Evolutionary conservation across 164 flowering plant genomes (phyloP), one percentile per base, ranked within the genome.

Genomic region (Paratinospora sagittata): DNA sequence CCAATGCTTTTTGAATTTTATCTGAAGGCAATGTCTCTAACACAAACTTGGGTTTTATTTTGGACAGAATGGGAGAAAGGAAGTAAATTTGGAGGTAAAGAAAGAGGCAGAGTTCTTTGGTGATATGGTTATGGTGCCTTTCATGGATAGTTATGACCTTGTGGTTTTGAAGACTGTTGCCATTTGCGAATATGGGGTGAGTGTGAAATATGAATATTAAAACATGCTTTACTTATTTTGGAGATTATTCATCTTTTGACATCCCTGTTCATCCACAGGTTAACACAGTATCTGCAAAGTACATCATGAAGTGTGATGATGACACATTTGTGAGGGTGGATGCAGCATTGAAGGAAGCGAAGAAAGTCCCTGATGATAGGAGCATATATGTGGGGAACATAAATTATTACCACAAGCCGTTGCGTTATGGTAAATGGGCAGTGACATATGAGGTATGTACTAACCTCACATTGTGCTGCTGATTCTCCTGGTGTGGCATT

Each of bases 391-490:
- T 84, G 63, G 93, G 93, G 64, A 89, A 89, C 75, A 82, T 89
- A 4, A 87, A 89, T 73, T 87, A 82, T 77, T 81, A 83, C 78
- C 91, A 89, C 70, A 85, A 77, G 73, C 88, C 91, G 37, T 77
- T 89, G 69, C 93, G 93, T 10, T 8, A 79, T 79, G 90, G 93
- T 55, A 89, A 89, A 85, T 89, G 93, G 89, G 89, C 93, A 41
- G 93, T 89, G 66, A 86, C 90, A 57, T 85, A 82, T 76, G 87
- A 89, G 93, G 93, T 88, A 83, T 43, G 19, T 11, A 52, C 45
- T 70, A 70, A 33, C 30, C 66, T 27, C 43, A 17, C 62, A 24
- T 65, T 52, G 13, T 70, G 36, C 36, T 63, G 16, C 45, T 12
- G 43, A 26, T 74, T 27, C 52, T 36, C 3, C 19, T 9, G 19